phyloP scores from a whole-genome alignment of 1,284 basidiomycete genomes.

The Leccinum subspadiceum region DNA sequence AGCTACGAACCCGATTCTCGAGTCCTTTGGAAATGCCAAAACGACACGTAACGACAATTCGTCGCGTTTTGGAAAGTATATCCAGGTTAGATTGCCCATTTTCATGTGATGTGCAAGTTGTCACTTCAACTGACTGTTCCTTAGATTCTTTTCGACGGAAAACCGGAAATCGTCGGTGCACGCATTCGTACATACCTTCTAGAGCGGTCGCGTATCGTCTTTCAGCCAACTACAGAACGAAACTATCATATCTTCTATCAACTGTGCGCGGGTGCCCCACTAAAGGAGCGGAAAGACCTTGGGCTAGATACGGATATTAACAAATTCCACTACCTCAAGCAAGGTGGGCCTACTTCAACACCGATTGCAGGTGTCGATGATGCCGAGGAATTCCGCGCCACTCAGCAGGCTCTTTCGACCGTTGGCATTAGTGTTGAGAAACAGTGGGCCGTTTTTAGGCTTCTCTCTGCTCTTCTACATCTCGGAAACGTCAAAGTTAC shows the following conservation, averaged over 20 bases:
- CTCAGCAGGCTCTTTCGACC: constrained; percentile 92
- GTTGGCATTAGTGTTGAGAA: constrained; percentile 97
- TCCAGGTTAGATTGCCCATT: constrained; percentile 66
- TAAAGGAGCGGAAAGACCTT: constrained; percentile 94
- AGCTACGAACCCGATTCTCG: constrained; percentile 98
- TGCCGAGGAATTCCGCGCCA: constrained; percentile 90
- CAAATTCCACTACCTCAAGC: constrained; percentile 92
- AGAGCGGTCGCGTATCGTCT: constrained; percentile 95
- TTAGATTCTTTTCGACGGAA: constrained; percentile 93
- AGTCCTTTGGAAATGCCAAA: constrained; percentile 99
- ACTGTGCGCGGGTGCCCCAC: constrained; percentile 93
- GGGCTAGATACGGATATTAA: constrained; percentile 83
- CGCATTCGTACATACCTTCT: constrained; percentile 97
- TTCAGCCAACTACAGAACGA: constrained; percentile 94
- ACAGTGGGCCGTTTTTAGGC: constrained; percentile 97
- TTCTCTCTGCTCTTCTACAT: constrained; percentile 92
- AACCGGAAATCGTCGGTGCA: constrained; percentile 96
- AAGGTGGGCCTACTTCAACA: constrained; percentile 85
- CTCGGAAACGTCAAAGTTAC: constrained; percentile 95
- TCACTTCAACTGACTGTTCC: constrained; percentile 13
- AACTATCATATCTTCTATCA: constrained; percentile 99
- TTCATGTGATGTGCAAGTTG: neutral
- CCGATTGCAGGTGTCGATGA: constrained; percentile 94
- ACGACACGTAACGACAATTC: constrained; percentile 99
- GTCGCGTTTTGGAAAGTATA: constrained; percentile 98